Base-by-base conservation (phyloP, 441 rosid genomes). In the Hura crepitans region DNA sequence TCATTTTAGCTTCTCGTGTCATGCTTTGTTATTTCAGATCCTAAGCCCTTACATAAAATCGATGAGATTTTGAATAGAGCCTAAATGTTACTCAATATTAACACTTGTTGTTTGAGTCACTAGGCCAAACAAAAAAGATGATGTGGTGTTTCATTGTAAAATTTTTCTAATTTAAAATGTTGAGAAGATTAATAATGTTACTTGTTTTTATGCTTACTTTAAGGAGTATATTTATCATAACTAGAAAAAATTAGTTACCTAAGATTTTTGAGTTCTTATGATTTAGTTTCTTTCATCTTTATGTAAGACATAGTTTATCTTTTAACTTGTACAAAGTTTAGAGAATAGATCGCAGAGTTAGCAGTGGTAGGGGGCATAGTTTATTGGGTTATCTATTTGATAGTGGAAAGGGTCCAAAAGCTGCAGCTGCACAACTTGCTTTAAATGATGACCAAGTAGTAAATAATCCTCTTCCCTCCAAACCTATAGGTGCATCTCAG, bases 301-400 rank as follows among this genome's bases (percentile, higher is more conserved):
- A 6, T 5, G 46, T 12, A 10, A 14, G 6, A 63, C 61, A 65
- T 63, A 65, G 59, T 56, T 42, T 54, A 12, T 22, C 43, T 43
- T 72, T 64, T 15, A 1, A 53, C 31, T 8, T 57, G 50, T 22
- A 20, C 54, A 60, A 75, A 74, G 31, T 66, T 35, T 28, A 69
- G 67, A 81, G 68, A 62, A 90, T 90, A 92, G 87, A 87, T 75
- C 94, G 91, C 46, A 94, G 92, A 80, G 87, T 83, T 64, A 88
- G 96, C 68, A 75, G 84, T 69, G 96, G 93, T 65, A 93, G 96
- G 47, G 96, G 96, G 23, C 92, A 86, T 78, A 88, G 96, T 78
- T 90, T 94, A 57, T 61, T 90, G 62, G 81, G 89, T 23, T 90
- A 90, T 78, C 84, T 88, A 45, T 90, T 90, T 75, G 86, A 94